Base-by-base conservation (phyloP, 768 basidiomycete species). In the Macrolepiota albuminosa region DNA sequence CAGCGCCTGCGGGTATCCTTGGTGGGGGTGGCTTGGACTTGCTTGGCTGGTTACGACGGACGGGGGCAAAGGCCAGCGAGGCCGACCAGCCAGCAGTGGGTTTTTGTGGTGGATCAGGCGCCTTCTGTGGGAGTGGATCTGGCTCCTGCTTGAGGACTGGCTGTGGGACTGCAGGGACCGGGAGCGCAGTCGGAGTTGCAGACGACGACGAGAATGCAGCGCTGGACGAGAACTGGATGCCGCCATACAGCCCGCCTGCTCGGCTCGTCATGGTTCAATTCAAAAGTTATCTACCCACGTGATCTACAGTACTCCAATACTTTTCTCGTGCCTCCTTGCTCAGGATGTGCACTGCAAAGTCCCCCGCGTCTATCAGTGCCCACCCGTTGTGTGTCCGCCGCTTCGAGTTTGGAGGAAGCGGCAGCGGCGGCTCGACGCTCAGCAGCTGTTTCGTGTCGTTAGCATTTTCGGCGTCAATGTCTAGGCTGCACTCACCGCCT, bases 161-260 rank as follows among this genome's bases (percentile, higher is more conserved):
- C 47, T 73, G 69, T 54, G 65, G 69, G 45, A 69, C 61, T 43
- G 59, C 58, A 10, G 55, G 57, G 56, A 52, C 63, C 56, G 59
- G 63, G 55, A 65, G 54, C 56, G 68, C 55, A 43, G 69, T 57
- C 50, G 68, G 18, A 51, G 74, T 64, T 52, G 72, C 62, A 51
- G 79, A 65, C 61, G 74, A 63, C 64, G 78, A 74, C 21, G 79
- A 73, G 61, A 86, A 82, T 31, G 84, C 78, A 60, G 86, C 81
- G 45, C 81, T 78, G 57, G 87, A 84, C 29, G 89, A 89, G 75
- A 93, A 93, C 58, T 91, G 88, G 64, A 93, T 89, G 68, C 91
- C 91, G 49, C 91, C 91, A 66, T 93, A 93, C 57, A 93, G 81
- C 53, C 91, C 91, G 54, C 91, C 91, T 57, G 89, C 89, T 80